Conservation (phyloP, 1,284 basidiomycete species). For the Abortiporus biennis region DNA sequence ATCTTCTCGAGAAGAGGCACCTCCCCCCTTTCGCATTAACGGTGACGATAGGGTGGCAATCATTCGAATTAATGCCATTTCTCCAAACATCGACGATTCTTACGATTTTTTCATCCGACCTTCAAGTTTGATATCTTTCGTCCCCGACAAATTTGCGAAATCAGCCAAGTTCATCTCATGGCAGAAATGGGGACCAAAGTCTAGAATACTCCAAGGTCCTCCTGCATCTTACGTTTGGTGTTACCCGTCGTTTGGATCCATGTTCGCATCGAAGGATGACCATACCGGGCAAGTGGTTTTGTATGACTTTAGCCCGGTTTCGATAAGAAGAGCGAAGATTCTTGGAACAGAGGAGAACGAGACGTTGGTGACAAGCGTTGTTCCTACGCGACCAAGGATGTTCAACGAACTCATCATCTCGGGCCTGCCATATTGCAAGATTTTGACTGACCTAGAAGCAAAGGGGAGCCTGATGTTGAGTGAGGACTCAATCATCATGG, state of each 20-base stretch:
- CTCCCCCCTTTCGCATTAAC: conserved; percentile 7
- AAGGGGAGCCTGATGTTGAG: conserved; percentile 3
- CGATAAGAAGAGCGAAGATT: neutral
- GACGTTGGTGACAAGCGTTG: neutral
- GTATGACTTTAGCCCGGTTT: conserved; percentile 2
- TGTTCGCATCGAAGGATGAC: too few relatives aligned
- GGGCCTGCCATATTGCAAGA: conserved; percentile 4
- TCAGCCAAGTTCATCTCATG: neutral
- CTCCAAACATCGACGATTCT: too few relatives aligned
- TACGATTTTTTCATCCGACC: conserved; percentile 1
- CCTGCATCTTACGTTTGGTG: conserved; percentile 3
- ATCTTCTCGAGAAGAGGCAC: neutral
- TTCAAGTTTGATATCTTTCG: neutral
- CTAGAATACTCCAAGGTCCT: neutral
- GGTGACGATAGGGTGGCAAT: conserved; percentile 8
- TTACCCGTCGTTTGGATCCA: conserved; percentile 3
- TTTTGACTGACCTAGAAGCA: neutral
- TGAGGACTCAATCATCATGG: conserved; percentile 5
- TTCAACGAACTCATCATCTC: conserved; percentile 1
- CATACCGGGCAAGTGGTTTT: too few relatives aligned
- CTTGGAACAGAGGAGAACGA: neutral
- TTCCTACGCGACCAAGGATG: neutral
- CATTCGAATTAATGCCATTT: conserved; percentile 1
- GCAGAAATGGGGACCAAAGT: conserved; percentile 3
- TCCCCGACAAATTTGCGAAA: neutral